Evolutionary conservation across 768 basidiomycete genomes (phyloP).

Genomic region (Pleurotus giganteus): DNA sequence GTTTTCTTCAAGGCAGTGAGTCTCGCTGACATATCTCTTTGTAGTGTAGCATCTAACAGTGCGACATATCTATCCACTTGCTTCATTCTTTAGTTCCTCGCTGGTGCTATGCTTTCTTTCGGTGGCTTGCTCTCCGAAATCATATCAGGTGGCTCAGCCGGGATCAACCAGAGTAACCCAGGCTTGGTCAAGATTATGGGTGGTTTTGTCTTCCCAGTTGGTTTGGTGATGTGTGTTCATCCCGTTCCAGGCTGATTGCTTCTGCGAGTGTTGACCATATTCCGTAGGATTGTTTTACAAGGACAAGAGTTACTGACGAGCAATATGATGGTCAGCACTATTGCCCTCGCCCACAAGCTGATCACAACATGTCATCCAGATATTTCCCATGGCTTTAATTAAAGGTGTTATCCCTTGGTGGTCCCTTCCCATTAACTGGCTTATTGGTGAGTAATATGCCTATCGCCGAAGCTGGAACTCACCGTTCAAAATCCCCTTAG

Average conservation of each 20-base stretch:
- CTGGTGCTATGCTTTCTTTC: constrained; percentile 74
- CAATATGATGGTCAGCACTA: constrained; percentile 62
- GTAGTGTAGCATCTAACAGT: too few species aligned
- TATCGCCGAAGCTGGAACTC: constrained; percentile 7
- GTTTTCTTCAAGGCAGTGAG: constrained; percentile 70
- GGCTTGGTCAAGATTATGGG: constrained; percentile 65
- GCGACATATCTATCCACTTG: not conserved
- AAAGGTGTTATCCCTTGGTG: constrained; percentile 68
- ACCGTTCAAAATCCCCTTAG: constrained; percentile 27
- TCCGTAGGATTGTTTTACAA: constrained; percentile 65
- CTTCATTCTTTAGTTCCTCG: constrained; percentile 47
- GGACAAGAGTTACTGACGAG: constrained; percentile 71
- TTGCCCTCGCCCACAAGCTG: not conserved
- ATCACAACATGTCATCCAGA: constrained; percentile 29
- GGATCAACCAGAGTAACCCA: constrained; percentile 51
- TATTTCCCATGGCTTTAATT: constrained; percentile 65
- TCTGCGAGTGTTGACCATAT: not conserved
- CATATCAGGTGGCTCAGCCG: constrained; percentile 55
- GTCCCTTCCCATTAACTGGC: constrained; percentile 66
- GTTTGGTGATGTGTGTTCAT: constrained; percentile 65
- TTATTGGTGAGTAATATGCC: constrained; percentile 46
- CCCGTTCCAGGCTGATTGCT: not conserved
- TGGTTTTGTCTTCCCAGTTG: constrained; percentile 73
- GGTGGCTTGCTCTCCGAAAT: constrained; percentile 65
- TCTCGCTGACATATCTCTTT: constrained; percentile 7